Percentiles rank a stretch among this genome's conserved stretches.
These are phyloP conservation scores for Bassia scoparia DNA, from an alignment of 148 eudicot genomes.

Conservation along the genomic window DNA sequence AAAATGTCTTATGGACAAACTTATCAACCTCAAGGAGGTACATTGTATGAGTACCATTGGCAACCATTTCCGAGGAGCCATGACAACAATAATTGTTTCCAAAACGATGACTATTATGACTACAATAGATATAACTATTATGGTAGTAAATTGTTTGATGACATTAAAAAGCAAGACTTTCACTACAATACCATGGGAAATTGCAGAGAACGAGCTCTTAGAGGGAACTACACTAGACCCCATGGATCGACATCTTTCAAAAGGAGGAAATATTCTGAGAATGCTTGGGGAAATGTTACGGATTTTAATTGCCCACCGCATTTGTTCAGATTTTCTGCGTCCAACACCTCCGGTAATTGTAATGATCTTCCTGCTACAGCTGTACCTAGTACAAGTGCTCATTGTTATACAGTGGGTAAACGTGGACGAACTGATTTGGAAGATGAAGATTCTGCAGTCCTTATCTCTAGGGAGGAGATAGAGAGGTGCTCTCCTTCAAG, in stretches of 20 bases:
- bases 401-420: constrained; percentile 39
- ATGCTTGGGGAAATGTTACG: constrained; percentile 42
- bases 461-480: constrained; percentile 84
- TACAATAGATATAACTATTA: constrained; percentile 27
- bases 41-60: constrained; percentile 37
- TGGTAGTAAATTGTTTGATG: constrained; percentile 25
- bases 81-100: constrained; percentile 25
- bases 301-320: constrained; percentile 34
- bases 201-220: constrained; percentile 27
- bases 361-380: constrained; percentile 30
- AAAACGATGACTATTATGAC: constrained; percentile 30
- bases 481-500: constrained; percentile 91
- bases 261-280: constrained; percentile 61
- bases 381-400: constrained; percentile 41
- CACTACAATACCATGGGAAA: constrained; percentile 33
- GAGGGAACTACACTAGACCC: constrained; percentile 25
- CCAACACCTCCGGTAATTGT: constrained; percentile 23
- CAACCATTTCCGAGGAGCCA: constrained; percentile 35
- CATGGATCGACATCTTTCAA: constrained; percentile 46
- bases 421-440: constrained; percentile 62
- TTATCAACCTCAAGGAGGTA: constrained; percentile 49
- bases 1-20: constrained; percentile 54
- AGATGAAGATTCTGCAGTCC: constrained; percentile 45
- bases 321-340: constrained; percentile 20
- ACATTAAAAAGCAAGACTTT: constrained; percentile 25